Evolutionary conservation across 139 green algal genomes (phyloP).

Genomic region (Micractinium sp.): DNA sequence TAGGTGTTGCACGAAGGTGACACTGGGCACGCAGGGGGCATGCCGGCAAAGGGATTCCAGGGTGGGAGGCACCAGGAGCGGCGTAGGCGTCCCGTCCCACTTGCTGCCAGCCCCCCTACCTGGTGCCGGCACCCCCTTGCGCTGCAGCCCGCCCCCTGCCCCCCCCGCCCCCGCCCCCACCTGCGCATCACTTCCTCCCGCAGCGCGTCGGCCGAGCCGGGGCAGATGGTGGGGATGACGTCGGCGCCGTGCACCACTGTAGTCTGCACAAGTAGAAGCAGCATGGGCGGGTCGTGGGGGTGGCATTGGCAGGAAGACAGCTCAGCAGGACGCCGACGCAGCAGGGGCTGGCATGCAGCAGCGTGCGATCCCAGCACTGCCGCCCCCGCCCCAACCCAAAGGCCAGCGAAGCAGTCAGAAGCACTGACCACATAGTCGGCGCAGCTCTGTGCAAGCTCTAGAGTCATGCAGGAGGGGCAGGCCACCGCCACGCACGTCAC

Average conservation of each 20-base stretch:
- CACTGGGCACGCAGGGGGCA: too few relatives aligned
- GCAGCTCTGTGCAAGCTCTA: conserved; percentile 80
- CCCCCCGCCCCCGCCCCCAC: conserved; percentile 2
- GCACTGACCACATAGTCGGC: conserved; percentile 64
- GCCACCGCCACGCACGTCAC: conserved; percentile 80
- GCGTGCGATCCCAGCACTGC: too few relatives aligned
- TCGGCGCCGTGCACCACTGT: conserved; percentile 82
- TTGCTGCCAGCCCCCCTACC: too few relatives aligned
- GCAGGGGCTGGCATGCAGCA: too few relatives aligned
- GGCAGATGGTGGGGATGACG: conserved; percentile 66
- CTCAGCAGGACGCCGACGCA: too few relatives aligned
- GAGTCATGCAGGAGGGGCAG: conserved; percentile 86
- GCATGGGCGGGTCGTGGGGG: not conserved
- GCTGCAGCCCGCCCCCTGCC: not conserved
- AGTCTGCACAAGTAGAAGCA: conserved; percentile 45
- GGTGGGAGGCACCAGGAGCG: too few relatives aligned
- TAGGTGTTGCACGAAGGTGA: too few relatives aligned
- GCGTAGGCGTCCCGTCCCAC: too few relatives aligned
- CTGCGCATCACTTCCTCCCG: conserved; percentile 57
- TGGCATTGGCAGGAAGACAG: too few relatives aligned
- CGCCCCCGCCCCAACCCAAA: not conserved
- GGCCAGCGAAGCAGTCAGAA: not conserved
- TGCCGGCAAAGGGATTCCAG: too few relatives aligned
- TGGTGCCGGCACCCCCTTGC: too few relatives aligned
- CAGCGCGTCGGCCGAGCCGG: conserved; percentile 56